A percentile compares a stretch with the other conserved stretches of the same genome.
Evolutionary conservation across 768 basidiomycete species (phyloP).

Genomic region (Stropharia rugosoannulata): DNA sequence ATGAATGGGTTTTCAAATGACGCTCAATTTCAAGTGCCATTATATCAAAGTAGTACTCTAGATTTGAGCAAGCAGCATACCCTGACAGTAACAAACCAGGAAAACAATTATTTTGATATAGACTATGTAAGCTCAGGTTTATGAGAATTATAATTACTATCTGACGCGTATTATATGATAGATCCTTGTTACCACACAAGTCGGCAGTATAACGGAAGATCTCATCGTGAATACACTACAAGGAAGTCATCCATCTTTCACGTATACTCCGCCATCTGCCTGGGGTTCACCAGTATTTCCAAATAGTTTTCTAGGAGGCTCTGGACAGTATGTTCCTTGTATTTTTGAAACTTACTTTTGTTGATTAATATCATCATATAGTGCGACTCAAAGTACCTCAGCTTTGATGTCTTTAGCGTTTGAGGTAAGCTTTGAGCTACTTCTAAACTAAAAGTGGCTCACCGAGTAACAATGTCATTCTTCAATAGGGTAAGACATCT

Average conservation of each 20-base stretch:
- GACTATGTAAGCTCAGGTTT: not conserved
- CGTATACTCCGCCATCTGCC: constrained; percentile 27
- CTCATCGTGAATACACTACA: constrained; percentile 22
- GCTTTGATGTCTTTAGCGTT: too few relatives aligned
- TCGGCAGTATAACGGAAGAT: constrained; percentile 17
- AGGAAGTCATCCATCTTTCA: constrained; percentile 36
- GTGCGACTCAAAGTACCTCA: too few relatives aligned
- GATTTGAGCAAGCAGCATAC: not conserved
- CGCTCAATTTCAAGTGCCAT: not conserved
- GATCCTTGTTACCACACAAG: constrained; percentile 15
- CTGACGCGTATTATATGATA: not conserved
- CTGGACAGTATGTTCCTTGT: constrained; percentile 36
- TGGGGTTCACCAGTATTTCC: constrained; percentile 34
- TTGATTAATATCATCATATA: too few relatives aligned
- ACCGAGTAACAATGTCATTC: too few relatives aligned
- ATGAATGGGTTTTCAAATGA: not conserved
- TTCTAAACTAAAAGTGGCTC: too few relatives aligned
- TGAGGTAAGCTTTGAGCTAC: too few relatives aligned
- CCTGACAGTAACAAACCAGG: not conserved
- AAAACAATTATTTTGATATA: not conserved
- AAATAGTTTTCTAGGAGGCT: constrained; percentile 39
- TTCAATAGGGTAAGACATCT: too few relatives aligned
- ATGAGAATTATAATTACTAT: not conserved
- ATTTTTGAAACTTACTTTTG: not conserved
- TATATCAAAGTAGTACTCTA: not conserved